These are phyloP conservation scores for Typha latifolia DNA, from an alignment of 176 grass and related monocot species.

Conservation along the genomic window DNA sequence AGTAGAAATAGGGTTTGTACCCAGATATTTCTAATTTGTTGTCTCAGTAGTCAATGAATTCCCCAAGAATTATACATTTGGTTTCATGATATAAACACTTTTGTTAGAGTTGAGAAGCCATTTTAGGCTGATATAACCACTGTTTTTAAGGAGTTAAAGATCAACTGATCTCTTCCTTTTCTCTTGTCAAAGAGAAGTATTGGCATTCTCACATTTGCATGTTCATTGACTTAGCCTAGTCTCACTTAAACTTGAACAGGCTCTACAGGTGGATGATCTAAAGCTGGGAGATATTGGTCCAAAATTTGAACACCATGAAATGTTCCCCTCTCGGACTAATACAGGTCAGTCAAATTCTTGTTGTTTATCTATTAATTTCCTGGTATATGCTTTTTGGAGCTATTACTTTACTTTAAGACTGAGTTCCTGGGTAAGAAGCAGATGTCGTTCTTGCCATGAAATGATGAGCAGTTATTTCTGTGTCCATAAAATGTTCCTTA, in stretches of 20 bases:
- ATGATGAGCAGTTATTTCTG: neutral
- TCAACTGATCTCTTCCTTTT: too few relatives aligned
- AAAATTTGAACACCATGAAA: constrained; percentile 97
- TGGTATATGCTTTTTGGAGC: neutral
- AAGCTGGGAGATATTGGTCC: constrained; percentile 79
- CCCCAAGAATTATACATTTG: too few relatives aligned
- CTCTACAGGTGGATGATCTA: constrained; percentile 58
- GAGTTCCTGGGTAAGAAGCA: neutral
- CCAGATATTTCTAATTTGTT: too few relatives aligned
- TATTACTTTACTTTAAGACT: neutral
- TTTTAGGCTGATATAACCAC: too few relatives aligned
- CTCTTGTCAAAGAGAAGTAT: neutral
- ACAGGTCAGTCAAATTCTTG: constrained; percentile 42
- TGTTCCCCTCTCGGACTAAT: constrained; percentile 93
- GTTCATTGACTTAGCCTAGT: neutral
- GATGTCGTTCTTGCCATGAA: neutral
- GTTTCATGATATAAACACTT: too few relatives aligned
- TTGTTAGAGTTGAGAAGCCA: too few relatives aligned
- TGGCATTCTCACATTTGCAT: neutral
- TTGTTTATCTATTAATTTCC: neutral
- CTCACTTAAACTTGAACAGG: constrained; percentile 29
- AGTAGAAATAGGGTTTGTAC: too few relatives aligned
- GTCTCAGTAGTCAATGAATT: too few relatives aligned
- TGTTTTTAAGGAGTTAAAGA: too few relatives aligned
- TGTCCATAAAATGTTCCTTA: too few relatives aligned